These are phyloP conservation scores for Lasiodiplodia hormozganensis DNA, from an alignment of 2,329 filamentous ascomycete genomes.

Conservation along the genomic window DNA sequence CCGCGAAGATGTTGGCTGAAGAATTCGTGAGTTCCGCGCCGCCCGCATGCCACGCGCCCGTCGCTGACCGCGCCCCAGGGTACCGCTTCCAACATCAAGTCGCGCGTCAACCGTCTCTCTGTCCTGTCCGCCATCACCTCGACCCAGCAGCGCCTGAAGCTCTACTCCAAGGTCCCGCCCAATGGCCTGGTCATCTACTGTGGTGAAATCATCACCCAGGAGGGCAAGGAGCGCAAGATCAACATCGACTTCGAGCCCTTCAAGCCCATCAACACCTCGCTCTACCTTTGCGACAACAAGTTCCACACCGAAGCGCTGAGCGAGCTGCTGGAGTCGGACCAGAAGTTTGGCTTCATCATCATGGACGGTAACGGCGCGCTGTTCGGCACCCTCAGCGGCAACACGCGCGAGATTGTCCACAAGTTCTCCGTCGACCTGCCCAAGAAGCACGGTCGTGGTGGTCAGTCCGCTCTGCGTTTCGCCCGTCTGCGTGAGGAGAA, in stretches of 20 bases:
- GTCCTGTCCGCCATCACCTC: slow-evolving; percentile 98
- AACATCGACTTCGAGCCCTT: slow-evolving; percentile 99
- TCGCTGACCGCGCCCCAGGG: slow-evolving; percentile 62
- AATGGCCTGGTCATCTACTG: slow-evolving; percentile 99
- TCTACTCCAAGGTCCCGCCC: slow-evolving; percentile 98
- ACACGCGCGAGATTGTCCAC: slow-evolving; percentile 95
- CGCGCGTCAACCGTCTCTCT: slow-evolving; percentile 96
- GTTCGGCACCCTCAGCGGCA: slow-evolving; percentile 95
- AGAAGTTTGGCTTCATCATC: slow-evolving; percentile 99
- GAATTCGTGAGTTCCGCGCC: slow-evolving; percentile 75
- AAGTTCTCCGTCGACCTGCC: slow-evolving; percentile 98
- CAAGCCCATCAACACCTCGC: slow-evolving; percentile 99
- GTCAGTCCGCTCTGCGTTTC: slow-evolving; percentile 99
- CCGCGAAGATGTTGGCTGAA: slow-evolving; percentile 99
- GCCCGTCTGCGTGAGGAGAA: slow-evolving; percentile 99
- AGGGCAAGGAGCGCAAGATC: slow-evolving; percentile 99
- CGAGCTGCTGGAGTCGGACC: slow-evolving; percentile 96
- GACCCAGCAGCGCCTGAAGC: slow-evolving; percentile 97
- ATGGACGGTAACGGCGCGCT: slow-evolving; percentile 99
- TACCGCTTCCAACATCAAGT: slow-evolving; percentile 99
- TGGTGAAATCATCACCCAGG: slow-evolving; percentile 98
- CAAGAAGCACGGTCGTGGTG: slow-evolving; percentile 99
- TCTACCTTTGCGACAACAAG: slow-evolving; percentile 99
- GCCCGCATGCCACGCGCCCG: slow-evolving; percentile 36
- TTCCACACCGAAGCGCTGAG: slow-evolving; percentile 98